Evolutionary conservation across 257 asterid genomes (phyloP), one percentile per base, ranked within the genome.

Genomic region (Solanum dulcamara): DNA sequence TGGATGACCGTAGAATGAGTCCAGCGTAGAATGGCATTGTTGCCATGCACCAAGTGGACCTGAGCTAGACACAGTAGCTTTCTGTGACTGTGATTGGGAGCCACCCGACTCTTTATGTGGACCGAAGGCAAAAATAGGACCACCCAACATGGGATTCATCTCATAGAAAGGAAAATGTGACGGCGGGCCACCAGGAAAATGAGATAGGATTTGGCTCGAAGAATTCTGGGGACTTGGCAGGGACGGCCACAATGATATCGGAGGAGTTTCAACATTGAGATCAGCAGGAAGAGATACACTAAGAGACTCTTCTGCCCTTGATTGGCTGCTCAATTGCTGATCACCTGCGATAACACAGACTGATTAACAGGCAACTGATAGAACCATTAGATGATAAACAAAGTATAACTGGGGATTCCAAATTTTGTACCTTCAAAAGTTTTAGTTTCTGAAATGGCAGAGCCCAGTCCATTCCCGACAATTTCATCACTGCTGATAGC

Each of bases 241-340:
- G 84, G 94, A 90, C 24, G 94, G 98, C 98, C 99, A 97, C 77
- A 95, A 82, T 80, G 99, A 94, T 77, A 95, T 97, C 42, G 98
- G 94, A 46, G 98, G 91, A 38, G 97, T 95, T 90, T 97, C 98
- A 86, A 97, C 92, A 50, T 98, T 95, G 50, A 97, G 98, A 89
- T 97, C 99, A 24, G 97, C 99, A 57, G 99, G 99, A 86, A 97
- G 98, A 85, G 99, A 97, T 13, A 95, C 98, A 59, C 89, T 92
- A 50, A 95, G 90, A 81, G 90, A 89, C 87, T 95, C 99, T 70
- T 95, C 99, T 60, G 88, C 93, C 84, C 90, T 92, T 44, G 95
- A 92, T 83, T 89, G 97, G 87, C 86, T 90, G 82, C 89, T 85
- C 86, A 90, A 84, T 86, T 88, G 93, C 88, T 88, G 93, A 90